Evolutionary conservation across 177 flowering plant species (phyloP), one percentile per base, ranked within the genome.

Genomic region (Vitis hybrid): DNA sequence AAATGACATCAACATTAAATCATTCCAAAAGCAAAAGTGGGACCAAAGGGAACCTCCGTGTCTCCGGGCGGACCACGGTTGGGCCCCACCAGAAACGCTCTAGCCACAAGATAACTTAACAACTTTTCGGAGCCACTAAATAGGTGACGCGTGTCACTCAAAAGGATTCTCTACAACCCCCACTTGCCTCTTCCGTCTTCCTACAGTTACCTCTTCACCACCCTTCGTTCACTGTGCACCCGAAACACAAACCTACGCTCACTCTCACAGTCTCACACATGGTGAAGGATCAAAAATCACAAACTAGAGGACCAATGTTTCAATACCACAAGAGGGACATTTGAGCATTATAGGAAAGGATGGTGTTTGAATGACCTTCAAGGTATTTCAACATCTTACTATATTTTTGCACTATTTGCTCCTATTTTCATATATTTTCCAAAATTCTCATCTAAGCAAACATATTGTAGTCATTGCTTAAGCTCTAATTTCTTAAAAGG

Each of bases 91-190:
- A 15, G 56, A 74, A 79, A 18, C 65, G 51, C 61, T 63, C 75
- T 80, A 78, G 65, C 90, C 90, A 84, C 86, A 81, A 78, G 83
- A 82, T 80, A 80, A 79, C 49, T 71, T 64, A 48, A 58, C 61
- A 71, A 62, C 74, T 51, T 67, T 70, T 65, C 39, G 6, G 64
- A 17, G 11, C 91, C 83, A 70, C 73, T 79, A 70, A 32, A 0
- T 55, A 8, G 3, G 1, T 12, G 78, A 80, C 87, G 86, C 74
- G 82, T 84, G 87, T 74, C 75, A 50, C 6, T 51, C 21, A 19
- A 19, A 19, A 19, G 65, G 88, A 81, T 84, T 82, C 85, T 75
- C 76, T 78, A 74, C 68, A 32, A 32, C 64, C 56, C 75, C 71
- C 19, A 59, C 65, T 65, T 50, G 56, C 13, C 1, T 18, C 45